These are phyloP conservation scores for Psilocybe tampanensis DNA, from an alignment of 768 basidiomycete species.

Conservation along the genomic window DNA sequence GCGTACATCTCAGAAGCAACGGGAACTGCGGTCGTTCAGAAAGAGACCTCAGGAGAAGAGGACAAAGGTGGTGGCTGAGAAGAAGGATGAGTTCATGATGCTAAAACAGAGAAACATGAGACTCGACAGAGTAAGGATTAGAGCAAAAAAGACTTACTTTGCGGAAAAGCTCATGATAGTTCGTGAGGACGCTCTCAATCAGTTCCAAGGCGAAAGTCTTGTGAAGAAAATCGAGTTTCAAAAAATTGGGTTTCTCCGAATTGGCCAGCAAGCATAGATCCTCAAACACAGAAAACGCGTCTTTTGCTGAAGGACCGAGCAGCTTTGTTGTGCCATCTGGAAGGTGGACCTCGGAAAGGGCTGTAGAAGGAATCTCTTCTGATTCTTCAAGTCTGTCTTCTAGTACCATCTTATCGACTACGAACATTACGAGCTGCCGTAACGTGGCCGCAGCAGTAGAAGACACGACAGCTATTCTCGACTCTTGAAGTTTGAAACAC, in stretches of 20 bases:
- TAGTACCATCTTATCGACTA: conserved; percentile 90
- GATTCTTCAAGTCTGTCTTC: conserved; percentile 57
- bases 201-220: conserved; percentile 97
- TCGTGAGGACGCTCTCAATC: conserved; percentile 94
- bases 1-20: conserved; percentile 85
- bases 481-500: conserved; percentile 95
- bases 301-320: conserved; percentile 76
- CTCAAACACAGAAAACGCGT: conserved; percentile 88
- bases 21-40: conserved; percentile 86
- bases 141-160: conserved; percentile 46
- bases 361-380: conserved; percentile 34
- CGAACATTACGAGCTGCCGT: conserved; percentile 95
- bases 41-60: conserved; percentile 82
- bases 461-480: conserved; percentile 93
- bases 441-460: conserved; percentile 96
- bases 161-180: conserved; percentile 85
- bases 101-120: conserved; percentile 38
- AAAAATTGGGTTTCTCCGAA: conserved; percentile 76
- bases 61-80: conserved; percentile 88
- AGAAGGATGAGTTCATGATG: conserved; percentile 83
- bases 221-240: conserved; percentile 80
- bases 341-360: conserved; percentile 49
- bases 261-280: conserved; percentile 91
- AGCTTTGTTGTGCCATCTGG: conserved; percentile 68
- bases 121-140: not conserved